Conservation (phyloP, 2,329 filamentous ascomycete genomes). For the Colletotrichum sp. region DNA sequence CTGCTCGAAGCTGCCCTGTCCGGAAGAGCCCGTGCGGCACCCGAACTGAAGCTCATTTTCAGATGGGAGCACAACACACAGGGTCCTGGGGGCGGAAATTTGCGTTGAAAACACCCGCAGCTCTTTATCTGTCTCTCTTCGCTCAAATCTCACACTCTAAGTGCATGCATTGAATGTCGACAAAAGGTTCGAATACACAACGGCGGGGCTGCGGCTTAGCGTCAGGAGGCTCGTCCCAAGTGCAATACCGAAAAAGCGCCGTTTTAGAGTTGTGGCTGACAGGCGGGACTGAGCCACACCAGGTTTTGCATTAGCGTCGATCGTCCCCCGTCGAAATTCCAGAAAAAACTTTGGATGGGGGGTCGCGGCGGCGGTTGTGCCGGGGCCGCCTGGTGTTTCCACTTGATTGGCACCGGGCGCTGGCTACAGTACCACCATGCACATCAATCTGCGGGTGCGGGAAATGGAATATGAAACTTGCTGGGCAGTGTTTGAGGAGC, state of each 20-base stretch:
- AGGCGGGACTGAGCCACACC: slow-evolving; percentile 17
- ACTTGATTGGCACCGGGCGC: not conserved
- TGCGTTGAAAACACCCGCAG: not conserved
- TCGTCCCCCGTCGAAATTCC: slow-evolving; percentile 9
- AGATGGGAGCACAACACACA: not conserved
- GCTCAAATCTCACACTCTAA: not conserved
- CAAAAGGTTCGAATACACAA: not conserved
- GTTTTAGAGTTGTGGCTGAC: slow-evolving; percentile 23
- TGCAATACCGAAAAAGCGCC: slow-evolving; percentile 8
- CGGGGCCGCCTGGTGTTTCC: not conserved
- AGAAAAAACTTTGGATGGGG: slow-evolving; percentile 3
- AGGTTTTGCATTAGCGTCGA: slow-evolving; percentile 20
- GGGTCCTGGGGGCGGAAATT: not conserved
- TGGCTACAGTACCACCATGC: not conserved
- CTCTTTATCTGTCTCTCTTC: not conserved
- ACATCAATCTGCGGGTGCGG: not conserved
- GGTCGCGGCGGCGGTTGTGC: not conserved
- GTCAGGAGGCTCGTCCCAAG: not conserved
- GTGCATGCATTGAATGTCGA: not conserved
- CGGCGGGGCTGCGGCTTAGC: not conserved
- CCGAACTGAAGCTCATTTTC: slow-evolving; percentile 14
- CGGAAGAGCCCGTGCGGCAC: slow-evolving; percentile 17
- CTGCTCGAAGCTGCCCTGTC: slow-evolving; percentile 3
- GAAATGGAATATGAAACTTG: not conserved
- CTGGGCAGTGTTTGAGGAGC: not conserved